phyloP scores from a whole-genome alignment of 2,329 filamentous ascomycete species.

The Penicillium glabrum region DNA sequence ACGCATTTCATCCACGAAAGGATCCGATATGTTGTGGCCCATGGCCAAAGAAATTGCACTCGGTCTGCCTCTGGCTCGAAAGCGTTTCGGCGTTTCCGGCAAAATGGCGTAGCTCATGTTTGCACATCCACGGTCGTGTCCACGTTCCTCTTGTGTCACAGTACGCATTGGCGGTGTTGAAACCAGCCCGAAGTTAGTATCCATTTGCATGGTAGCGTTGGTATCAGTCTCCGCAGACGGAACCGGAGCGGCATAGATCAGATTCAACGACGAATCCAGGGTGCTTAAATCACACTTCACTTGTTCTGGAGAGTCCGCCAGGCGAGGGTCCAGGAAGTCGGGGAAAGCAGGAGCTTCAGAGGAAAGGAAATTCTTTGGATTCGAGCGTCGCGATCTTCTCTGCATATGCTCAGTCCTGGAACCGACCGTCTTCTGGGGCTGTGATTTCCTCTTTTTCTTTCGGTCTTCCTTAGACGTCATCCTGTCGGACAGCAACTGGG shows the following conservation, averaged over 20 bases:
- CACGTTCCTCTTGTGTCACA: neutral
- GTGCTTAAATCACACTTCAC: constrained; percentile 1
- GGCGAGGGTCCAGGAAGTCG: constrained; percentile 31
- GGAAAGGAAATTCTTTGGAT: neutral
- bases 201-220: neutral
- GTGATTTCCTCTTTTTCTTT: constrained; percentile 51
- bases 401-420: constrained; percentile 1
- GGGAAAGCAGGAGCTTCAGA: constrained; percentile 8
- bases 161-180: neutral
- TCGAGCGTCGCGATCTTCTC: constrained; percentile 1
- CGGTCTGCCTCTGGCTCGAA: neutral
- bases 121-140: neutral
- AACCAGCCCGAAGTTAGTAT: neutral
- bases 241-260: constrained; percentile 6
- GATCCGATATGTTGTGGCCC: constrained; percentile 15
- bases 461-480: constrained; percentile 74
- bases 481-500: constrained; percentile 72
- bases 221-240: neutral
- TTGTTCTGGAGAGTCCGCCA: constrained; percentile 17
- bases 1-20: constrained; percentile 12
- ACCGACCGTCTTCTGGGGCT: constrained; percentile 10
- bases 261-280: neutral
- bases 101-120: neutral
- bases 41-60: neutral
- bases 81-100: constrained; percentile 12